Evolutionary conservation across 164 flowering plant genomes (phyloP).

Genomic region (Macadamia integrifolia): DNA sequence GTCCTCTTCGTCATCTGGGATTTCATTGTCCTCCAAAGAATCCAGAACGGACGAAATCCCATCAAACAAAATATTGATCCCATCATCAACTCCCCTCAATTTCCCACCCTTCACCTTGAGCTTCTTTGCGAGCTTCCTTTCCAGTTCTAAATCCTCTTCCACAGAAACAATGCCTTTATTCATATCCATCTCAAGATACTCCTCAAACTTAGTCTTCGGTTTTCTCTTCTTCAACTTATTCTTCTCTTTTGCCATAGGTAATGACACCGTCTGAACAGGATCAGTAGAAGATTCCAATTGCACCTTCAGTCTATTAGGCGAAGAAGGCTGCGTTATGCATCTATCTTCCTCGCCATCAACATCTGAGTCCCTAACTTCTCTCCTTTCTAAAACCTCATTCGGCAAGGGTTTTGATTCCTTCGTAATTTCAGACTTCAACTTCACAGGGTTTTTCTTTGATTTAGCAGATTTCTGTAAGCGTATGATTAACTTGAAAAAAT

Average conservation of each 20-base stretch:
- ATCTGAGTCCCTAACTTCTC: neutral
- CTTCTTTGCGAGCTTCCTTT: constrained; percentile 75
- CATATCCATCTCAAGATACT: constrained; percentile 51
- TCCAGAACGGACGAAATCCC: constrained; percentile 39
- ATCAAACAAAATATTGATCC: constrained; percentile 47
- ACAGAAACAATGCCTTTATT: constrained; percentile 26
- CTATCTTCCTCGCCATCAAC: constrained; percentile 3
- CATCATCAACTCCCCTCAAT: constrained; percentile 55
- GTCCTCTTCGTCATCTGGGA: constrained; percentile 12
- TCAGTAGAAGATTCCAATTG: constrained; percentile 4
- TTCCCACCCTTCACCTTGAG: constrained; percentile 69
- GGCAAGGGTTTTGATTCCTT: neutral
- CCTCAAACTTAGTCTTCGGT: constrained; percentile 56
- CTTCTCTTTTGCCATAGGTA: constrained; percentile 16
- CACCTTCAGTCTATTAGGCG: constrained; percentile 4
- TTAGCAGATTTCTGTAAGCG: constrained; percentile 25
- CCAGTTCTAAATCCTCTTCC: constrained; percentile 61
- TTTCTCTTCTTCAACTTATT: constrained; percentile 32
- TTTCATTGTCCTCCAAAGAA: constrained; percentile 19
- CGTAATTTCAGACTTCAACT: constrained; percentile 4
- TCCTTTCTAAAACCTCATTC: constrained; percentile 2
- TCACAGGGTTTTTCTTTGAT: constrained; percentile 7
- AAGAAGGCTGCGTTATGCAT: constrained; percentile 5
- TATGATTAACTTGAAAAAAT: neutral
- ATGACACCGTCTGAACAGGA: neutral